Evolutionary conservation across 148 eudicot species (phyloP).

Genomic region (Rheum nobile): DNA sequence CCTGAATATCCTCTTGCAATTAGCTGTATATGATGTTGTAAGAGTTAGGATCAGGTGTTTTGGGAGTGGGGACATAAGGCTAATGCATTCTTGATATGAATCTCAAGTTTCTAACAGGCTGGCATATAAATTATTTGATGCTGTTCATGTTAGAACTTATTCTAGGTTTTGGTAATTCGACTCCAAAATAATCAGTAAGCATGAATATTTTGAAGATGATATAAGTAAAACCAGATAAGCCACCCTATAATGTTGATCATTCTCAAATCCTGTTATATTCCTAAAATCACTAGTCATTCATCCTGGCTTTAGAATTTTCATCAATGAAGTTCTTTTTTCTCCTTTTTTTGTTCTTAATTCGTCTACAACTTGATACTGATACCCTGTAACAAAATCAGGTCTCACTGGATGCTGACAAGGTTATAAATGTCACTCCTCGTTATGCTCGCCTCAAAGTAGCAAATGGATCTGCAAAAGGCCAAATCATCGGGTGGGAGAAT

Average conservation of each 20-base stretch:
- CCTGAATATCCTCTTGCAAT: neutral
- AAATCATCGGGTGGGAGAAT: constrained; percentile 92
- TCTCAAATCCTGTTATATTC: neutral
- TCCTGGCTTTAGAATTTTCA: neutral
- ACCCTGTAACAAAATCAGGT: constrained; percentile 34
- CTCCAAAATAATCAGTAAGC: neutral
- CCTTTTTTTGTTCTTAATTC: neutral
- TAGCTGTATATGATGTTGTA: neutral
- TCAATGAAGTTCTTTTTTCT: neutral
- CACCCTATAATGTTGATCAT: neutral
- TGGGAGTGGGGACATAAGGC: neutral
- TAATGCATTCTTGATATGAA: neutral
- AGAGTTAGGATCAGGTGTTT: neutral
- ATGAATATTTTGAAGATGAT: neutral
- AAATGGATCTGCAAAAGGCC: constrained; percentile 81
- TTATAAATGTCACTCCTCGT: constrained; percentile 88
- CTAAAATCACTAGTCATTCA: neutral
- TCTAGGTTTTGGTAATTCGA: neutral
- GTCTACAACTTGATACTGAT: neutral
- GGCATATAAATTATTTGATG: neutral
- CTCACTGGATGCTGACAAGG: constrained; percentile 88
- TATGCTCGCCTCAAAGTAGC: constrained; percentile 73
- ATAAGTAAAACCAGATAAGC: neutral
- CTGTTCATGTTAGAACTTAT: neutral
- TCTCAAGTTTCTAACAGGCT: neutral